phyloP scores from a whole-genome alignment of 2,329 filamentous ascomycete genomes.

The Cercospora zeae-maydis region DNA sequence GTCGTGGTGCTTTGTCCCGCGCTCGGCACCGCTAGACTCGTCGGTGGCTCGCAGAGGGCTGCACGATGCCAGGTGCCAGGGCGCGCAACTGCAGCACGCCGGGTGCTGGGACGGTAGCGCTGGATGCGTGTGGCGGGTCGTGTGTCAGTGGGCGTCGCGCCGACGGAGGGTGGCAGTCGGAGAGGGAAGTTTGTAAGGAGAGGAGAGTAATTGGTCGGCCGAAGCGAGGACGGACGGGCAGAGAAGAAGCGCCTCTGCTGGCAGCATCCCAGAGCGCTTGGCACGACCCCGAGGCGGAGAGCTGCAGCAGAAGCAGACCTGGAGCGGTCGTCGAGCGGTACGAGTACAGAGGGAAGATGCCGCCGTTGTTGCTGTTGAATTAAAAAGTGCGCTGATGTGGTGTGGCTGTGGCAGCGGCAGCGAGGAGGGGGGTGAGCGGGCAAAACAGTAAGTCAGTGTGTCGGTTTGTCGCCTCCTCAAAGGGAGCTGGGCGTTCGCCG shows the following conservation, averaged over 20 bases:
- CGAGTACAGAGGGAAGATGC: neutral
- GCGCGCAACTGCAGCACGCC: slow-evolving; percentile 7
- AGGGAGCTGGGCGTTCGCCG: neutral
- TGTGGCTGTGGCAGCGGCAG: neutral
- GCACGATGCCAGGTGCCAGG: neutral
- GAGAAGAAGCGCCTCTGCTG: no score
- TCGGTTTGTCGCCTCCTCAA: slow-evolving; percentile 3
- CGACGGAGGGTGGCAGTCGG: neutral
- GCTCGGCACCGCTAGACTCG: neutral
- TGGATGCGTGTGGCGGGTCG: neutral
- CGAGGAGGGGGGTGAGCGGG: neutral
- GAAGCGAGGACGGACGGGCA: neutral
- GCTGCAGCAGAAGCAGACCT: no score
- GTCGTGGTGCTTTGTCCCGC: neutral
- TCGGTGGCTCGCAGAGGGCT: neutral
- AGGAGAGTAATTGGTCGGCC: neutral
- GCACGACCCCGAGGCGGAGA: neutral
- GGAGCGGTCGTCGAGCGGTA: no score
- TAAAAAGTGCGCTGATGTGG: neutral
- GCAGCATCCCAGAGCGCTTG: neutral
- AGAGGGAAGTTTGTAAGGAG: neutral
- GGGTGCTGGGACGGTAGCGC: slow-evolving; percentile 3
- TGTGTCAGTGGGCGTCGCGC: neutral
- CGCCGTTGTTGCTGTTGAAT: neutral
- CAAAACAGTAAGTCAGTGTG: neutral